These are phyloP conservation scores for Xanthoconium purpureum DNA, from an alignment of 768 basidiomycete species.

Conservation along the genomic window DNA sequence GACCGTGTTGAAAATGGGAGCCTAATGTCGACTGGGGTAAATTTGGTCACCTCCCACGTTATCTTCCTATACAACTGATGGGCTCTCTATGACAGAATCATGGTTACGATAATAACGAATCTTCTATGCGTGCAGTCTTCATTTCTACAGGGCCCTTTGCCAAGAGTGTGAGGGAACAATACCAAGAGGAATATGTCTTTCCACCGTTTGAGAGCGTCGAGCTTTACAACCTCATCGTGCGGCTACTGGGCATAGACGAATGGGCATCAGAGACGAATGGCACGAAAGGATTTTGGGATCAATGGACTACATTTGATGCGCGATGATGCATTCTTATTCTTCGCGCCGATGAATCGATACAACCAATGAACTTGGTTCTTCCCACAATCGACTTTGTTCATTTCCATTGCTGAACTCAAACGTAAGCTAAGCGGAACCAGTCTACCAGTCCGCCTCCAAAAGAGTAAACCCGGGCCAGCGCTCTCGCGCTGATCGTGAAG, in stretches of 20 bases:
- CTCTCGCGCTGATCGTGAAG: no score
- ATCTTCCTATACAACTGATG: neutral
- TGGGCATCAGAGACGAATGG: conserved; percentile 67
- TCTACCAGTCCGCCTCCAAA: no score
- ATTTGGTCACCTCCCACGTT: neutral
- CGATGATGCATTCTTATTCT: neutral
- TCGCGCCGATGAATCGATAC: neutral
- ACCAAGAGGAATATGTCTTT: conserved; percentile 43
- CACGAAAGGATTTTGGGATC: conserved; percentile 78
- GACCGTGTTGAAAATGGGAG: conserved; percentile 54
- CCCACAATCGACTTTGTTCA: no score
- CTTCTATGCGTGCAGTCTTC: conserved; percentile 83
- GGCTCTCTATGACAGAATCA: conserved; percentile 54
- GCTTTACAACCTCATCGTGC: conserved; percentile 76
- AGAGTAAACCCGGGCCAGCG: no score
- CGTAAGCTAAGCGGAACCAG: no score
- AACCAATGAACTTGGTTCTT: neutral
- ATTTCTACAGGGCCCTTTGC: conserved; percentile 87
- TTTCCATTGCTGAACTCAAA: no score
- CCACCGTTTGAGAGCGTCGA: conserved; percentile 79
- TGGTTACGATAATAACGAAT: conserved; percentile 78
- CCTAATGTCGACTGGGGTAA: conserved; percentile 66
- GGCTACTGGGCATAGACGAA: conserved; percentile 59
- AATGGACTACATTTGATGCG: conserved; percentile 30
- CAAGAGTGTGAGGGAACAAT: conserved; percentile 7